Base-by-base conservation (phyloP, 768 basidiomycete genomes). In the Lactarius trivialis region DNA sequence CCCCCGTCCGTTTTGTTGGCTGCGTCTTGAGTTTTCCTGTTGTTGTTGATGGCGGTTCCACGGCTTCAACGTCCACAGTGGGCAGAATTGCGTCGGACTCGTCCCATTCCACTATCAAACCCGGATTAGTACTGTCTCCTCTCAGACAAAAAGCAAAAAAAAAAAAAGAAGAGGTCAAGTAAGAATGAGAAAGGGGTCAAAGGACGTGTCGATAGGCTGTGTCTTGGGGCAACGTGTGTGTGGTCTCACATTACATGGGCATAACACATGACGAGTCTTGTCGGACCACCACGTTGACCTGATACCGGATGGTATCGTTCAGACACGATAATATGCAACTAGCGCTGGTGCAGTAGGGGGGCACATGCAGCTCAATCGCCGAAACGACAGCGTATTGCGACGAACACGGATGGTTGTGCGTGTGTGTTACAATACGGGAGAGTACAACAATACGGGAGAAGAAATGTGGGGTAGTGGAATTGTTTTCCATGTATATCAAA, bases 91-190 rank as follows among this genome's bases (percentile, higher is more conserved):
- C 82, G 21, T 84, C 83, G 30, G 78, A 74, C 1, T 83, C 86
- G 70, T 92, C 89, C 87, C 88, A 91, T 66, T 79, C 73, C 84
- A 84, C 89, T 91, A 72, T 59, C 41, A 67, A 67, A 65, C 63
- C 57, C 11, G 21, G 33, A 51, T 65, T 51, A 65, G 64, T 50
- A 55, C 60, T 37, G 32, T 36, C 37, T 36, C 41, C 56, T 53
- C 49, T 36, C 60, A 45, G 33, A 26, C 43, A 19, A 49, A 32
- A 26, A 37, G n/a, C 24, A 50, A 61, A 51, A 52, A 53, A 56
- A 26, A 51, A 12, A 9, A 64, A 28, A 19, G n/a, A 26, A 32
- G 19, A 4, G 30, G 4, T 19, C 37, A 24, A 37, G 28, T 34
- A 55, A 28, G 19, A 45, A 53, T 21, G 53, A 56, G 55, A 32